These are phyloP conservation scores for Laetiporus sulphureus DNA, from an alignment of 1,284 basidiomycete species.

Conservation along the genomic window DNA sequence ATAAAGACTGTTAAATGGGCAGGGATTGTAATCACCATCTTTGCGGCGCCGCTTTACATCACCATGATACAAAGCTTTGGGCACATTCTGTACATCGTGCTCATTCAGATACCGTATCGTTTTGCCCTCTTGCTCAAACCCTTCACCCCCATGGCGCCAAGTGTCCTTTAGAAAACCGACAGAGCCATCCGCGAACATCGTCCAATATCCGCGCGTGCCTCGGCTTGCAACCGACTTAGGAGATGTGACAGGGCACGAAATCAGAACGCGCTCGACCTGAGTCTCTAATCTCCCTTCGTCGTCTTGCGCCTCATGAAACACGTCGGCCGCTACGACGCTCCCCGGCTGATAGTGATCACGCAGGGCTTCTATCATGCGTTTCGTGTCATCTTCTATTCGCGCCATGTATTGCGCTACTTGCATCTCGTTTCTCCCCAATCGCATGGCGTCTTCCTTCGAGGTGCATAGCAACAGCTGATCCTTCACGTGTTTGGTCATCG, in stretches of 20 bases:
- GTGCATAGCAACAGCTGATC: slow-evolving; percentile 1
- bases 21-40: no score
- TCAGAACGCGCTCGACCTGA: no score
- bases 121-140: slow-evolving; percentile 5
- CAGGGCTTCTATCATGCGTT: no score
- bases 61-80: slow-evolving; percentile 4
- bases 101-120: not conserved
- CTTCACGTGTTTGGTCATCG: slow-evolving; percentile 4
- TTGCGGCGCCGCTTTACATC: no score
- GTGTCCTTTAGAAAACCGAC: slow-evolving; percentile 11
- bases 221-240: slow-evolving; percentile 8
- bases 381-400: no score
- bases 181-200: not conserved
- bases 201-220: slow-evolving; percentile 11
- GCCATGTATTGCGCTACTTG: no score
- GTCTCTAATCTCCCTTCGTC: no score
- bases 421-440: not conserved
- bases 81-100: slow-evolving; percentile 5
- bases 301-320: no score
- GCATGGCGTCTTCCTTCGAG: not conserved
- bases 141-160: slow-evolving; percentile 5
- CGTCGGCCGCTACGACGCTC: no score
- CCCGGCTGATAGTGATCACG: no score
- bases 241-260: no score
- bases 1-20: no score